Evolutionary conservation across 768 basidiomycete species (phyloP), one percentile per base, ranked within the genome.

Genomic region (Piloderma croceum): DNA sequence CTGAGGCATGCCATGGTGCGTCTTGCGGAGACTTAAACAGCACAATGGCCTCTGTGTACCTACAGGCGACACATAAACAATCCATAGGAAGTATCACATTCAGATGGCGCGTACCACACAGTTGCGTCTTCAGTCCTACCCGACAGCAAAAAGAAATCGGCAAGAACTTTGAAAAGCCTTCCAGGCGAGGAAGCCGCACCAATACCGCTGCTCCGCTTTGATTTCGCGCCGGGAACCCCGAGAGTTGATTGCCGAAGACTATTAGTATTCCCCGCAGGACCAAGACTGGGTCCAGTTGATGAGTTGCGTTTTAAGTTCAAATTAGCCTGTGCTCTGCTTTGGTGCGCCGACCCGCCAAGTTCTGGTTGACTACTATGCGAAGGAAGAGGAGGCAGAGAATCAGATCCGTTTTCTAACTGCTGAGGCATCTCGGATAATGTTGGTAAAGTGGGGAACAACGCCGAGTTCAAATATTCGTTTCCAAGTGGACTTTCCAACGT

Each of bases 1-100:
- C 81, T 10, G 84, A 80, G 0, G 90, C 94, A 57, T 92, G 85
- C 94, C 94, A 99, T 20, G 86, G 69, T 18, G 75, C 62, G 59
- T 97, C 94, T 41, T 79, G 77, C 6, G 78, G 71, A 2, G 69
- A 68, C 59, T 83, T 87, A 51, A 90, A 80, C n/a, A 87, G 58
- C 23, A 73, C 73, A 13, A 90, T 63, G 10, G 91, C 84, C 66
- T 98, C 92, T 38, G 79, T 76, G 61, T 91, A 98, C 79, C 88
- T 90, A 52, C 23, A 44, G 40, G 15, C 10, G 27, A 29, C 9
- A 29, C 9, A 15, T 29, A 9, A 29, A 29, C 10, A 9, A 29
- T 15, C 10, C 27, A 29, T 29, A 9, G 27, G 10, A 15, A 9
- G 9, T 20, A 20, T n/a, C 6, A 12, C n/a, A n/a, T n/a, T 7